These are phyloP conservation scores for Lumnitzera littorea DNA, from an alignment of 345 rosid genomes.

Conservation along the genomic window DNA sequence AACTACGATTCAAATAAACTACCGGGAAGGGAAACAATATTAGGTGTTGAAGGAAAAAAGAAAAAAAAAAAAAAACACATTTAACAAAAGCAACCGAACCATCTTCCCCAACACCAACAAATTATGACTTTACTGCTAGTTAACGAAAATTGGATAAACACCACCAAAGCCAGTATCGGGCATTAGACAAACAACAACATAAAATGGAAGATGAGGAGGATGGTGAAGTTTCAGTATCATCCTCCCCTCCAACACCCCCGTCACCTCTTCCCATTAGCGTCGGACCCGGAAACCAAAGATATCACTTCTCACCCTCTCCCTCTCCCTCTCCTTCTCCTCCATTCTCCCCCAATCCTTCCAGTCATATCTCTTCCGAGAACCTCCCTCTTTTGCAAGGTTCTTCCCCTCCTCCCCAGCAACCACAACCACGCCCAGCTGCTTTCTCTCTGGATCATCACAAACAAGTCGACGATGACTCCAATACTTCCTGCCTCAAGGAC, in stretches of 20 bases:
- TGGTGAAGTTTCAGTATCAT: not conserved
- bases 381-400: not conserved
- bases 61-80: no score
- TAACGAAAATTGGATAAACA: not conserved
- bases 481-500: conserved; percentile 2
- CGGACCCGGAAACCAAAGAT: not conserved
- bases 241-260: not conserved
- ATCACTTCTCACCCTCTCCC: not conserved
- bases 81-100: no score
- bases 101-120: no score
- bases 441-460: not conserved
- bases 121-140: not conserved
- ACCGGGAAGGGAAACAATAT: not conserved
- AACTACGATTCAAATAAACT: conserved; percentile 2
- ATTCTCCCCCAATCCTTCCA: not conserved
- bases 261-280: conserved; percentile 4
- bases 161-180: not conserved
- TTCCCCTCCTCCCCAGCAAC: not conserved
- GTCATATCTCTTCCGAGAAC: not conserved
- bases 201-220: not conserved
- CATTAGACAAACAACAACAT: not conserved
- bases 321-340: not conserved
- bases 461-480: not conserved
- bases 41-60: no score
- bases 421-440: not conserved